Evolutionary conservation across 1,139 yeast species (phyloP).

Genomic region (Yamadazyma dendronema): DNA sequence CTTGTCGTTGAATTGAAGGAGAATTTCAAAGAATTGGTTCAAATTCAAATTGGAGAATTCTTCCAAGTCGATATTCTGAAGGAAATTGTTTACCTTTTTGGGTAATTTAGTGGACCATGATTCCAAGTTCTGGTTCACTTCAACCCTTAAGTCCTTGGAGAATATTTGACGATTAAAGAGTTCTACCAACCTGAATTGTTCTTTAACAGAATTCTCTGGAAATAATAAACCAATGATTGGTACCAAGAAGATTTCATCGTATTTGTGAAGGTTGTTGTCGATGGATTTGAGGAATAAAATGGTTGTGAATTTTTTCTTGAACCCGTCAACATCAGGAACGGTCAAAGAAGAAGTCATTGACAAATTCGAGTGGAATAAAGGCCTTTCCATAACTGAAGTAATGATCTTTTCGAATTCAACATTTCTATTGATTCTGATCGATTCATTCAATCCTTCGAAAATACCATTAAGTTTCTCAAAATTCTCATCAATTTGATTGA

Average conservation of each 20-base stretch:
- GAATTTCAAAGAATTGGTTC: slow-evolving; percentile 31
- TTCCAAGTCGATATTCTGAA: slow-evolving; percentile 21
- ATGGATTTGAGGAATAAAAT: slow-evolving; percentile 40
- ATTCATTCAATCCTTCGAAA: slow-evolving; percentile 24
- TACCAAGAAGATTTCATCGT: slow-evolving; percentile 41
- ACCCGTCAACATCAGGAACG: slow-evolving; percentile 13
- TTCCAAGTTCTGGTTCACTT: slow-evolving; percentile 25
- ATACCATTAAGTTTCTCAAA: slow-evolving; percentile 23
- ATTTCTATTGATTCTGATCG: slow-evolving; percentile 32
- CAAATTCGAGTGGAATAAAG: slow-evolving; percentile 29
- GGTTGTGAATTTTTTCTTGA: slow-evolving; percentile 26
- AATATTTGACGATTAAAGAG: slow-evolving; percentile 35
- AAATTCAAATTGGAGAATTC: slow-evolving; percentile 38
- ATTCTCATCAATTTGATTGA: slow-evolving; percentile 8
- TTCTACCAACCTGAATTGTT: slow-evolving; percentile 33
- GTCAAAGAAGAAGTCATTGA: slow-evolving; percentile 15
- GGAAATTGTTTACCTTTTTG: slow-evolving; percentile 21
- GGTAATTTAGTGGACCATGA: slow-evolving; percentile 28
- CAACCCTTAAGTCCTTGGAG: slow-evolving; percentile 24
- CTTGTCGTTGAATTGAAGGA: slow-evolving; percentile 40
- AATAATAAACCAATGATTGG: slow-evolving; percentile 36
- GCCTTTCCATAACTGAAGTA: slow-evolving; percentile 25
- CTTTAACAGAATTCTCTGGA: slow-evolving; percentile 22
- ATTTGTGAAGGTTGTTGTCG: slow-evolving; percentile 37
- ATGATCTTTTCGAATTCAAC: slow-evolving; percentile 33